phyloP scores from a whole-genome alignment of 1,284 basidiomycete genomes.

The Austroboletus sp. region DNA sequence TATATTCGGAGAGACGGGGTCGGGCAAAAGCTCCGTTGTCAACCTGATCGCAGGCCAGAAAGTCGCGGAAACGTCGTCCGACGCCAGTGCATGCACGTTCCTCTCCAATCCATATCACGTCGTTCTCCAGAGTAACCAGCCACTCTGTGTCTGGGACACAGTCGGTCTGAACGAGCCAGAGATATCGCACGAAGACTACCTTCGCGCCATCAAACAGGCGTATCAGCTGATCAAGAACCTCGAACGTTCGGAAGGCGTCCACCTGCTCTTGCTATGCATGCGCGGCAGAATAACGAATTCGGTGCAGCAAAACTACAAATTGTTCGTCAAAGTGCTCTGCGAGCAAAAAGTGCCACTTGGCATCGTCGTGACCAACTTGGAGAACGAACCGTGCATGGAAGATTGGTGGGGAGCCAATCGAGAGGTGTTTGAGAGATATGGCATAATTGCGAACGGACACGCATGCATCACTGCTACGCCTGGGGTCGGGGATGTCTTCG shows the following conservation, averaged over 20 bases:
- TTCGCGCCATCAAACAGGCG: slow-evolving; percentile 31
- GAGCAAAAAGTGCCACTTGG: slow-evolving; percentile 31
- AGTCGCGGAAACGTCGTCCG: slow-evolving; percentile 22
- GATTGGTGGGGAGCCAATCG: slow-evolving; percentile 24
- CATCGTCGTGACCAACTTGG: slow-evolving; percentile 33
- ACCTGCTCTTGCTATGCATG: slow-evolving; percentile 36
- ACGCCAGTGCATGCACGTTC: slow-evolving; percentile 25
- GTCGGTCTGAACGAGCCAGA: slow-evolving; percentile 36
- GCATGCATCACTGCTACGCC: slow-evolving; percentile 25
- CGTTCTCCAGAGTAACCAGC: slow-evolving; percentile 7
- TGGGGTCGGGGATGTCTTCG: slow-evolving; percentile 14
- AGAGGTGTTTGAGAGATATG: slow-evolving; percentile 15
- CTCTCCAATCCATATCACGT: slow-evolving; percentile 14
- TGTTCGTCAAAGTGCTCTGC: slow-evolving; percentile 26
- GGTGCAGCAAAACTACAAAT: slow-evolving; percentile 26
- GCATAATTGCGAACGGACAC: slow-evolving; percentile 18
- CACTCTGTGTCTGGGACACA: slow-evolving; percentile 31
- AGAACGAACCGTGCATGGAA: slow-evolving; percentile 37
- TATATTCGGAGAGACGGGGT: slow-evolving; percentile 26
- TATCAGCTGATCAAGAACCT: slow-evolving; percentile 30
- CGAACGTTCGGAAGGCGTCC: slow-evolving; percentile 28
- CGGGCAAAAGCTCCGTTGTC: slow-evolving; percentile 27
- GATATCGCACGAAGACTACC: slow-evolving; percentile 15
- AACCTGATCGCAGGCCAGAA: slow-evolving; percentile 23
- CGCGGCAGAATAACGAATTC: slow-evolving; percentile 33